Percentiles rank a stretch among this genome's conserved stretches.
These are phyloP conservation scores for Ploettnerulaceae sp. DNA, from an alignment of 2,329 filamentous ascomycete genomes.

Conservation along the genomic window DNA sequence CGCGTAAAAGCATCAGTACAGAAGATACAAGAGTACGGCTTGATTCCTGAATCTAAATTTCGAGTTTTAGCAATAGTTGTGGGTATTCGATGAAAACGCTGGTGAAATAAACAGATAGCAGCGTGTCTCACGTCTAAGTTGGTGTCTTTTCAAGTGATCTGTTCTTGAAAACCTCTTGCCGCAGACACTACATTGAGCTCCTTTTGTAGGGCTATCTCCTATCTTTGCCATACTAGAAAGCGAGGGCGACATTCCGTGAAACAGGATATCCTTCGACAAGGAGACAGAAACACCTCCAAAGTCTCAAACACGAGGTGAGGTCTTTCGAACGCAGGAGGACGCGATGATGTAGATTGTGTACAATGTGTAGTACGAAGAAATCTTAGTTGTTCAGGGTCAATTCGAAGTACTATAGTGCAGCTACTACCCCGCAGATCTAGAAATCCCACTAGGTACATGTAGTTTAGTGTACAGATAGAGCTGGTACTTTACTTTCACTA, in stretches of 20 bases:
- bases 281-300: no score
- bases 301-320: no score
- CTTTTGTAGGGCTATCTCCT: conserved; percentile 13
- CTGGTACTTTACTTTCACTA: no score
- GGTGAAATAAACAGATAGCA: conserved; percentile 1
- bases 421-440: conserved; percentile 12
- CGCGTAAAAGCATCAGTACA: conserved; percentile 42
- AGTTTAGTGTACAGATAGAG: no score
- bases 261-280: no score
- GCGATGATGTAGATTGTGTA: no score
- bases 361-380: no score
- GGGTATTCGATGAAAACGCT: no score
- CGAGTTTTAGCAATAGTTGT: conserved; percentile 11
- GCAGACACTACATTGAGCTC: conserved; percentile 37
- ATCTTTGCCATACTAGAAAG: conserved; percentile 6
- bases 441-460: conserved; percentile 9
- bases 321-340: no score
- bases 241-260: neutral
- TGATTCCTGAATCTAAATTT: conserved; percentile 40
- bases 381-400: neutral
- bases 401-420: neutral
- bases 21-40: conserved; percentile 43
- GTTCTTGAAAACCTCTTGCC: conserved; percentile 42
- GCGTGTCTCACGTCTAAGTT: conserved; percentile 40
- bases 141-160: conserved; percentile 44